phyloP scores from a whole-genome alignment of 306 rosid genomes.

The Ceratonia siliqua region DNA sequence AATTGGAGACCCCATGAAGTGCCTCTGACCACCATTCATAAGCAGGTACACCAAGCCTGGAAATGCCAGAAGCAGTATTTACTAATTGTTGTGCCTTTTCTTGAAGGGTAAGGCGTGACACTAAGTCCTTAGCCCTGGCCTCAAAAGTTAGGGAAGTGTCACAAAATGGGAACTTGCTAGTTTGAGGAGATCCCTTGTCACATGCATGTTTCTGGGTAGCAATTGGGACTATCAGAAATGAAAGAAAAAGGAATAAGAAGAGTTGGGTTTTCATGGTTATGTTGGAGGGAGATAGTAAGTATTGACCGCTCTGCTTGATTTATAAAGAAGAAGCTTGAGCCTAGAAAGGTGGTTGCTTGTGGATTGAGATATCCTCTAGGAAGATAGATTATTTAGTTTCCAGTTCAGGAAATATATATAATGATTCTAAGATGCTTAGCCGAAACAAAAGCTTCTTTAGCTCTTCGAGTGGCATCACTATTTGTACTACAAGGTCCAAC shows the following conservation, averaged over 20 bases:
- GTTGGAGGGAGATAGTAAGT: not conserved
- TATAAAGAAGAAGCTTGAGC: slow-evolving; percentile 37
- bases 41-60: slow-evolving; percentile 66
- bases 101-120: slow-evolving; percentile 58
- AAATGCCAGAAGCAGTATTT: slow-evolving; percentile 40
- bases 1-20: slow-evolving; percentile 69
- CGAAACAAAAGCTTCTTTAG: slow-evolving; percentile 47
- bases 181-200: slow-evolving; percentile 37
- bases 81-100: slow-evolving; percentile 64
- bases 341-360: slow-evolving; percentile 50
- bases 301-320: slow-evolving; percentile 17
- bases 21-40: slow-evolving; percentile 92
- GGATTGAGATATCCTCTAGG: slow-evolving; percentile 28
- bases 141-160: slow-evolving; percentile 50
- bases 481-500: slow-evolving; percentile 35
- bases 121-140: slow-evolving; percentile 55
- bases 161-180: slow-evolving; percentile 58
- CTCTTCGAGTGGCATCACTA: slow-evolving; percentile 15
- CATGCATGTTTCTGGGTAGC: slow-evolving; percentile 63
- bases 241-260: slow-evolving; percentile 29
- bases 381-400: not conserved
- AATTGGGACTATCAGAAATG: slow-evolving; percentile 31
- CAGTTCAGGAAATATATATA: not conserved
- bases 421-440: slow-evolving; percentile 49
- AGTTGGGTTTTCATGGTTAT: slow-evolving; percentile 42